phyloP scores from a whole-genome alignment of 2,329 filamentous ascomycete species.

The Atkinsonella texensis region DNA sequence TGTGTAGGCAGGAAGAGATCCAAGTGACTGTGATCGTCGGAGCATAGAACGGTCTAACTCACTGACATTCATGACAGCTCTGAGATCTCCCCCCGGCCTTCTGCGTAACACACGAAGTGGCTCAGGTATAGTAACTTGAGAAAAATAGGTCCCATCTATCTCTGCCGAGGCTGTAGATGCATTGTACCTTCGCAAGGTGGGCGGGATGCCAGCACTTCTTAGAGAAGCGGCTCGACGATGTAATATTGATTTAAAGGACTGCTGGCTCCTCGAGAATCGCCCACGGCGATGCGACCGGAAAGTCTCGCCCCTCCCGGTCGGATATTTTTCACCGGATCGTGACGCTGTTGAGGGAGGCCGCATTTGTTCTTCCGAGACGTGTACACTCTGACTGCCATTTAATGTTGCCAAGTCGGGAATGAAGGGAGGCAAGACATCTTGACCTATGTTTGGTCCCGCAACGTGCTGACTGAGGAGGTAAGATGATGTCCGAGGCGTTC shows the following conservation, averaged over 20 bases:
- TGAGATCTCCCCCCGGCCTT: conserved; percentile 63
- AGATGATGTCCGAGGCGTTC: conserved; percentile 43
- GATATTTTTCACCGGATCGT: conserved; percentile 14
- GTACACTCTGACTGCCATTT: conserved; percentile 15
- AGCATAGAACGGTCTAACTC: conserved; percentile 41
- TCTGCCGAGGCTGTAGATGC: conserved; percentile 42
- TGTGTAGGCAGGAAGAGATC: conserved; percentile 46
- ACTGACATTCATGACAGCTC: conserved; percentile 52
- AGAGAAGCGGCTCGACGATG: conserved; percentile 48
- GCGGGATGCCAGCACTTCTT: conserved; percentile 40
- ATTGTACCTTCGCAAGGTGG: conserved; percentile 48
- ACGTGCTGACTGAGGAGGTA: conserved; percentile 39
- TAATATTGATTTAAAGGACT: conserved; percentile 38
- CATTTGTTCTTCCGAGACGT: conserved; percentile 20
- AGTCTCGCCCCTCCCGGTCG: conserved; percentile 17
- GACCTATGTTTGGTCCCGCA: conserved; percentile 22
- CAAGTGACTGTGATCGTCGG: conserved; percentile 44
- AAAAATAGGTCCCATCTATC: conserved; percentile 35
- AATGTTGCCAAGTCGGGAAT: conserved; percentile 34
- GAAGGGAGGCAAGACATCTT: conserved; percentile 33
- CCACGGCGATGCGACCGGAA: conserved; percentile 30
- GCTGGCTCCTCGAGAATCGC: conserved; percentile 35
- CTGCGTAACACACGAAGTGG: conserved; percentile 56
- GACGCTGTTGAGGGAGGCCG: conserved; percentile 19
- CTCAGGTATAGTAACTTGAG: conserved; percentile 26